Evolutionary conservation across 805 yeast species (phyloP).

Genomic region (Kuraishia piskuri): DNA sequence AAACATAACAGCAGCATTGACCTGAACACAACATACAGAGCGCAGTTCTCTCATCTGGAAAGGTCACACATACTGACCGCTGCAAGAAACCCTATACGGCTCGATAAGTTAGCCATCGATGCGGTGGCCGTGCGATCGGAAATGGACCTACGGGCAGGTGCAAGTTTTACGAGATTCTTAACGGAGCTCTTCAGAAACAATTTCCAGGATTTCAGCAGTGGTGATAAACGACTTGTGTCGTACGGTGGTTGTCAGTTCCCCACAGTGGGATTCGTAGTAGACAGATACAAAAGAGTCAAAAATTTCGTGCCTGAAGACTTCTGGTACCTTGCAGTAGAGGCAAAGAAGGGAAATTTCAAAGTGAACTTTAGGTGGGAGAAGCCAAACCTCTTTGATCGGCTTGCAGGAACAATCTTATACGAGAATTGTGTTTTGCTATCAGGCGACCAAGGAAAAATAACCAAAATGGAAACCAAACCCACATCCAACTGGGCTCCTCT

Average conservation of each 20-base stretch:
- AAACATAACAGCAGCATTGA: conserved; percentile 38
- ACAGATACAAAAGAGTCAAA: conserved; percentile 69
- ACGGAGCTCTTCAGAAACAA: conserved; percentile 40
- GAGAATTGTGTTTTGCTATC: conserved; percentile 49
- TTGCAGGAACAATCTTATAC: conserved; percentile 53
- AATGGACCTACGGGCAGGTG: conserved; percentile 82
- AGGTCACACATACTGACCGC: conserved; percentile 65
- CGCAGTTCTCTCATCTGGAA: conserved; percentile 83
- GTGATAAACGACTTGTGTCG: conserved; percentile 33
- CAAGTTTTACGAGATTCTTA: conserved; percentile 76
- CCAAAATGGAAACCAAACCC: conserved; percentile 45
- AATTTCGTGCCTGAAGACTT: conserved; percentile 69
- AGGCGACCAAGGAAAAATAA: conserved; percentile 40
- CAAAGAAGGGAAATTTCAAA: conserved; percentile 31
- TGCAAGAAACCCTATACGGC: conserved; percentile 52
- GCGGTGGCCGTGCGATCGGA: conserved; percentile 87
- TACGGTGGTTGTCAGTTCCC: conserved; percentile 97
- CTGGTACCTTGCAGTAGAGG: conserved; percentile 60
- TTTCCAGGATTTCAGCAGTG: conserved; percentile 20
- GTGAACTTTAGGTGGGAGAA: conserved; percentile 64
- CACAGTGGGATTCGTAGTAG: conserved; percentile 93
- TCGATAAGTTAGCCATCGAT: conserved; percentile 63
- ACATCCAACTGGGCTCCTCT: conserved; percentile 75
- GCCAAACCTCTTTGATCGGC: conserved; percentile 63
- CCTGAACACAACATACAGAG: conserved; percentile 52